Percentiles rank a stretch among this genome's conserved stretches.
Evolutionary conservation across 192 early-diverging fungal species (phyloP).

Genomic region (Coemansia brasiliensis): DNA sequence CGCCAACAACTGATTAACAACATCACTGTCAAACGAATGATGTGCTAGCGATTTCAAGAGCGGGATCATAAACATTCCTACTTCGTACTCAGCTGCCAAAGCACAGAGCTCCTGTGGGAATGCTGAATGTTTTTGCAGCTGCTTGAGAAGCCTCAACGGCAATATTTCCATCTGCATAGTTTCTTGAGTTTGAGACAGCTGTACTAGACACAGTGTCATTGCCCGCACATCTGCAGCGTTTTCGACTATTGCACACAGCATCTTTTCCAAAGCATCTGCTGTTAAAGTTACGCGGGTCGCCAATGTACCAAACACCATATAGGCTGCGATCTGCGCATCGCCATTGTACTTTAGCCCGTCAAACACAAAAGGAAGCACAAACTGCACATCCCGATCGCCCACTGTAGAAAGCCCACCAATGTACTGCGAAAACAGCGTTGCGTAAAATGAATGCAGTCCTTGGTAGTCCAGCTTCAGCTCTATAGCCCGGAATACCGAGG

Average conservation of each 20-base stretch:
- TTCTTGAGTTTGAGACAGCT: conserved; percentile 46
- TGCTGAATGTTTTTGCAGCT: conserved; percentile 9
- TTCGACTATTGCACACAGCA: conserved; percentile 29
- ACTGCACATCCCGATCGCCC: conserved; percentile 34
- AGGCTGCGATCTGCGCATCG: conserved; percentile 45
- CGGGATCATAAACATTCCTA: conserved; percentile 22
- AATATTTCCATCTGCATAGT: conserved; percentile 1
- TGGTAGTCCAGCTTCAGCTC: conserved; percentile 26
- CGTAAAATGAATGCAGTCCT: conserved; percentile 42
- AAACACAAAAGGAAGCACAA: conserved; percentile 38
- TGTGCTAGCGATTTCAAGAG: conserved; percentile 26
- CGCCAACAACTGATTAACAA: conserved; percentile 12
- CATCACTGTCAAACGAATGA: conserved; percentile 9
- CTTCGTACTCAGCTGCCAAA: conserved; percentile 21
- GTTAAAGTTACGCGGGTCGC: conserved; percentile 39
- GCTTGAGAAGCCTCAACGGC: conserved; percentile 9
- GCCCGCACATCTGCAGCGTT: conserved; percentile 20
- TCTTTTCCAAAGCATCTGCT: conserved; percentile 25
- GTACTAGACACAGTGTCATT: conserved; percentile 40
- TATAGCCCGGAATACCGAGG: conserved; percentile 57
- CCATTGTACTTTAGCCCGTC: conserved; percentile 23
- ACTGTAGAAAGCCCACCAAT: conserved; percentile 26
- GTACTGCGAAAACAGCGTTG: conserved; percentile 41
- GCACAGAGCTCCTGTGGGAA: conserved; percentile 15
- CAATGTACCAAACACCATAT: conserved; percentile 40